These are phyloP conservation scores for Apiospora kogelbergensis DNA, from an alignment of 2,329 filamentous ascomycete species.

Conservation along the genomic window DNA sequence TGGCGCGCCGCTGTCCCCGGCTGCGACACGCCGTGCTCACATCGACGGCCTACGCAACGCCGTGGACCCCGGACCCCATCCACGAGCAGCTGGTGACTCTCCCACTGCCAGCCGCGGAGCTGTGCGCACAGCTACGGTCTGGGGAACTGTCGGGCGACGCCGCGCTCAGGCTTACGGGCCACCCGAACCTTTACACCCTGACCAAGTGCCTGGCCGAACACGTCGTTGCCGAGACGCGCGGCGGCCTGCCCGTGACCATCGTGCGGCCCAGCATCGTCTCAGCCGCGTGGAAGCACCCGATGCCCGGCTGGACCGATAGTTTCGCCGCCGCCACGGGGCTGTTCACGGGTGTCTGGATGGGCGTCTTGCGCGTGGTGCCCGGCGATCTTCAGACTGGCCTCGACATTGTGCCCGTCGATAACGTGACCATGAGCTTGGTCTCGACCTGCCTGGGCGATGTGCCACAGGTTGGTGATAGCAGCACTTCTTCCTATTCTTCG, in stretches of 20 bases:
- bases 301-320: not conserved
- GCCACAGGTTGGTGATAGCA: not conserved
- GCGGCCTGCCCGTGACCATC: not conserved
- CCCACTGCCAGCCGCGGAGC: not conserved
- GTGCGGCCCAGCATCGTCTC: not conserved
- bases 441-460: not conserved
- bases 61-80: not conserved
- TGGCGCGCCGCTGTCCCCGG: not conserved
- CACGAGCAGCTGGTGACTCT: not conserved
- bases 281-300: not conserved
- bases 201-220: slow-evolving; percentile 3
- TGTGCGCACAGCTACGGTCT: not conserved
- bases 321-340: not conserved
- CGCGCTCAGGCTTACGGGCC: not conserved
- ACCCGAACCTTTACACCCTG: slow-evolving; percentile 5
- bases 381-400: not conserved
- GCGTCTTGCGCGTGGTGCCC: not conserved
- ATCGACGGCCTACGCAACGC: not conserved
- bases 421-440: not conserved
- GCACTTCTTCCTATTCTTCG: not conserved
- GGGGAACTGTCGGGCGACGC: not conserved
- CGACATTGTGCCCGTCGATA: not conserved
- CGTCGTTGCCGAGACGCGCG: not conserved
- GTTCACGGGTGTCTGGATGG: not conserved
- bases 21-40: not conserved